A percentile compares a stretch with the other conserved stretches of the same genome.
Conservation (phyloP, 495 filamentous ascomycete species). For the Penicillium coffeae region DNA sequence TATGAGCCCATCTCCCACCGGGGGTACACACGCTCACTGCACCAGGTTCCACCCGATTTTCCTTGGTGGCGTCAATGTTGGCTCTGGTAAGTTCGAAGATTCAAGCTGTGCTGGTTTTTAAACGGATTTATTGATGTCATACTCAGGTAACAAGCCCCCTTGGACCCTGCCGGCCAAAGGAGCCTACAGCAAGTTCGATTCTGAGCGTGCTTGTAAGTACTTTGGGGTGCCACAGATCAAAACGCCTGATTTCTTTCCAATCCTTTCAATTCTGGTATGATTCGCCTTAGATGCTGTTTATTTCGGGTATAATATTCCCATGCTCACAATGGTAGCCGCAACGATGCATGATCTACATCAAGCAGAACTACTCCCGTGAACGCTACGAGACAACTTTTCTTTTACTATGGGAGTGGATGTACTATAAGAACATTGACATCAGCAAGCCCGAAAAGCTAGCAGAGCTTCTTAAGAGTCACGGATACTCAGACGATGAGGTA, state of each 20-base stretch:
- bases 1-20: conserved; percentile 14
- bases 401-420: conserved; percentile 45
- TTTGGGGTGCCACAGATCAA: conserved; percentile 44
- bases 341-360: conserved; percentile 63
- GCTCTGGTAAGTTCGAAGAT: conserved; percentile 54
- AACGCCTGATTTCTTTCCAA: conserved; percentile 50
- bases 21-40: not conserved
- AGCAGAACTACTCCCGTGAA: conserved; percentile 40
- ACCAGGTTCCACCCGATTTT: conserved; percentile 64
- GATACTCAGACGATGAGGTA: conserved; percentile 40
- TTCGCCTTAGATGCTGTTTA: not conserved
- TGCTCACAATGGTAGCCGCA: conserved; percentile 43
- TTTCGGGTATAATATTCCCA: not conserved
- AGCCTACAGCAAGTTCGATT: conserved; percentile 51
- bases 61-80: conserved; percentile 67
- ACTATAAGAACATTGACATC: conserved; percentile 43
- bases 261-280: conserved; percentile 42
- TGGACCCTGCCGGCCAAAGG: conserved; percentile 68
- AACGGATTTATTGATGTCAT: not conserved
- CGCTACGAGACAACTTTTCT: conserved; percentile 43
- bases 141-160: conserved; percentile 66
- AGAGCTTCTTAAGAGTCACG: conserved; percentile 26
- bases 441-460: conserved; percentile 43
- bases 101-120: not conserved
- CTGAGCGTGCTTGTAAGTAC: conserved; percentile 50